Base-by-base conservation (phyloP, 208 protist species). In the Trypanosoma platydactyli region DNA sequence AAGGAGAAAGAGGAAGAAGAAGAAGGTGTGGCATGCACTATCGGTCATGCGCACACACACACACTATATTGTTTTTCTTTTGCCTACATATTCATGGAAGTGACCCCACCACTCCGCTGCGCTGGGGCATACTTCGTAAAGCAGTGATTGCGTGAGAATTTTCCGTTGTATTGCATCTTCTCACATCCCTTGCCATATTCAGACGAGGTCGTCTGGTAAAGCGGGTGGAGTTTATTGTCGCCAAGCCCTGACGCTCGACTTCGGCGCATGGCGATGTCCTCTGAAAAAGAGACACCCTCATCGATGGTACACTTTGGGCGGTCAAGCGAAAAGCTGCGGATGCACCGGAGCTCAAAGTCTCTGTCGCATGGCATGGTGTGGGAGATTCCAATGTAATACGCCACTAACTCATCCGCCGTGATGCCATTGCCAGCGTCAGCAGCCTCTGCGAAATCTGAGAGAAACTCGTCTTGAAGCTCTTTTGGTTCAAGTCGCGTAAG, bases 81-180 rank as follows among this genome's bases (percentile, higher is more conserved):
- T 48, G 38, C 9, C 73, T 86, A 95, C 86, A 95, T 95, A 67
- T 95, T 95, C 89, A 95, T 95, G 25, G 84, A 78, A 0, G 84
- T 95, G n/a, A 84, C 82, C 0, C 86, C 83, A 5, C 76, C 77
- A 40, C 61, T 67, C 49, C 63, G 69, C n/a, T 61, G 51, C 27
- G 71, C 71, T 20, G 73, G 58, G 1, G 53, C 46, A 46, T 79
- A 84, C 24, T 79, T 80, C n/a, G 86, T 91, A 62, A 95, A 95
- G 58, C 84, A 77, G 72, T 91, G 82, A 20, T 80, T 83, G 5
- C 73, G 73, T 15, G 80, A 85, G 50, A 86, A 83, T 53, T 68
- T 56, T 0, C 77, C 68, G 30, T 53, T 40, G 46, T 71, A 67
- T 22, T 55, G 59, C 45, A 48, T 59, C 44, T 66, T 67, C 27